Evolutionary conservation across 2,329 filamentous ascomycete genomes (phyloP).

Genomic region (Colletotrichum lentis): DNA sequence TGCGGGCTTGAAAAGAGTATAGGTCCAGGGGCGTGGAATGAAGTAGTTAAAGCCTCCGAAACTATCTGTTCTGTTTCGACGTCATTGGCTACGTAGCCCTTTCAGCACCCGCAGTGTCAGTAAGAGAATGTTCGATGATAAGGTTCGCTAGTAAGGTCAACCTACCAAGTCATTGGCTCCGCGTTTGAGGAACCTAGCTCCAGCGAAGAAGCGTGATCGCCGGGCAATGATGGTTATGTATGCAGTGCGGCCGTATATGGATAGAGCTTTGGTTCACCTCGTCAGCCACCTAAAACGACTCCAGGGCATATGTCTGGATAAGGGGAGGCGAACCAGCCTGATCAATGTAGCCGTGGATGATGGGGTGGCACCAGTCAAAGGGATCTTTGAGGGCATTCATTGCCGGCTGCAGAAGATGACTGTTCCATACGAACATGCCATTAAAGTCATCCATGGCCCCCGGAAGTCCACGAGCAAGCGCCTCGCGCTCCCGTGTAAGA

Average conservation of each 20-base stretch:
- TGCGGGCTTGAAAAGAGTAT: conserved; percentile 86
- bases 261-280: conserved; percentile 64
- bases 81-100: conserved; percentile 94
- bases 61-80: conserved; percentile 99
- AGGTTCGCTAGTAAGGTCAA: neutral
- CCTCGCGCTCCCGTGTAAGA: conserved; percentile 79
- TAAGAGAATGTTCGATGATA: neutral
- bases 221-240: conserved; percentile 95
- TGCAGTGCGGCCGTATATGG: conserved; percentile 85
- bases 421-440: conserved; percentile 98
- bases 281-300: neutral
- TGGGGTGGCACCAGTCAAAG: conserved; percentile 94
- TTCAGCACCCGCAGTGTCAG: conserved; percentile 38
- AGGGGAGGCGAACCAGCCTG: conserved; percentile 67
- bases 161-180: conserved; percentile 84
- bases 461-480: conserved; percentile 70
- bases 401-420: conserved; percentile 83
- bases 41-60: conserved; percentile 91
- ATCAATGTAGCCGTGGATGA: conserved; percentile 96
- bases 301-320: too few species aligned
- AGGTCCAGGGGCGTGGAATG: conserved; percentile 90
- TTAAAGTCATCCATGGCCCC: conserved; percentile 72
- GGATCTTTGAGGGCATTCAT: conserved; percentile 75
- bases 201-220: conserved; percentile 91
- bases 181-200: conserved; percentile 91